Evolutionary conservation across 2,329 filamentous ascomycete species (phyloP).

Genomic region (Daldinia sp.): DNA sequence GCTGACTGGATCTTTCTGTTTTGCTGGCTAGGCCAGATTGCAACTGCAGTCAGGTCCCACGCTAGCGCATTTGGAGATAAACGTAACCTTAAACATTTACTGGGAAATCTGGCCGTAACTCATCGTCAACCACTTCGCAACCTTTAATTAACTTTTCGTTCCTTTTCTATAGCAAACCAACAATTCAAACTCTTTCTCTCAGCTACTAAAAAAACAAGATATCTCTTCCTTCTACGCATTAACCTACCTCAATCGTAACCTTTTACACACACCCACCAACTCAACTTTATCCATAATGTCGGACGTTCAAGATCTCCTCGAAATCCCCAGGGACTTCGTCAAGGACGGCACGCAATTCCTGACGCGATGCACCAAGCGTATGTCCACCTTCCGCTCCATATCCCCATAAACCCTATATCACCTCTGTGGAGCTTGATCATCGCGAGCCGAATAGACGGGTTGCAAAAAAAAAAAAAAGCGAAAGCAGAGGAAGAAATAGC

Average conservation of each 20-base stretch:
- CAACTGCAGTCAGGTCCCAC: constrained; percentile 22
- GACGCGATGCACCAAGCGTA: constrained; percentile 72
- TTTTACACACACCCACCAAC: constrained; percentile 1
- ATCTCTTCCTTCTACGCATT: constrained; percentile 3
- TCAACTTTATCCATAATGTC: constrained; percentile 62
- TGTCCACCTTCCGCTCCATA: constrained; percentile 44
- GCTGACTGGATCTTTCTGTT: not conserved
- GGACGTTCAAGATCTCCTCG: constrained; percentile 77
- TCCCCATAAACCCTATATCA: constrained; percentile 18
- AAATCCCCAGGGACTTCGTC: constrained; percentile 75
- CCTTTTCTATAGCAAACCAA: constrained; percentile 8
- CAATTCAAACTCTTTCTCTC: constrained; percentile 1
- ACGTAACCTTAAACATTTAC: constrained; percentile 23
- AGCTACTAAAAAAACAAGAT: not conserved
- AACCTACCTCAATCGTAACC: constrained; percentile 13
- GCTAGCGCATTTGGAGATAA: constrained; percentile 26
- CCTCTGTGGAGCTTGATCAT: not conserved
- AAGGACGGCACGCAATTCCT: constrained; percentile 72
- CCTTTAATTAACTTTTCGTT: constrained; percentile 13
- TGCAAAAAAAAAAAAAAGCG: not conserved
- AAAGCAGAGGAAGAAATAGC: not conserved
- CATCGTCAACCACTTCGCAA: constrained; percentile 6
- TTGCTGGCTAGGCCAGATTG: constrained; percentile 37
- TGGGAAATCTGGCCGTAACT: constrained; percentile 43
- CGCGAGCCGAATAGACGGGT: not conserved